Conservation (phyloP, 2,329 filamentous ascomycete genomes). For the Pseudogymnoascus sp. region DNA sequence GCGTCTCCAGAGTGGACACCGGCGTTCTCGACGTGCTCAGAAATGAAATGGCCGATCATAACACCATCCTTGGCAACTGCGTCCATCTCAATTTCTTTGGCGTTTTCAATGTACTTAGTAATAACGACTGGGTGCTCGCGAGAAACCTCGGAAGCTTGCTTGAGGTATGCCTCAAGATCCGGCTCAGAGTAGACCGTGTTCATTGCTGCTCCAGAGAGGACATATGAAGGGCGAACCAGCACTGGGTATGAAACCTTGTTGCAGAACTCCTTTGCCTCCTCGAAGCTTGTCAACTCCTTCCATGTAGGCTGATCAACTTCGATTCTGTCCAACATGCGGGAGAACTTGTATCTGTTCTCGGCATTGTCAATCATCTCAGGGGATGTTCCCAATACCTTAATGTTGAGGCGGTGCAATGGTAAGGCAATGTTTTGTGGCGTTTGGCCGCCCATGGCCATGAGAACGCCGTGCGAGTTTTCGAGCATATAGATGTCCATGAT, state of each 20-base stretch:
- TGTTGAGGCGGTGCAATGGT: slow-evolving; percentile 77
- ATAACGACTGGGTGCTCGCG: slow-evolving; percentile 96
- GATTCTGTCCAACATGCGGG: slow-evolving; percentile 92
- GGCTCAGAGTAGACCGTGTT: slow-evolving; percentile 97
- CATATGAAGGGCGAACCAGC: slow-evolving; percentile 90
- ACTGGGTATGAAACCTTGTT: slow-evolving; percentile 86
- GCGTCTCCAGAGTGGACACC: slow-evolving; percentile 98
- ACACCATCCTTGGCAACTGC: slow-evolving; percentile 86
- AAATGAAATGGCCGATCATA: slow-evolving; percentile 93
- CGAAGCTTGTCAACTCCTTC: slow-evolving; percentile 95
- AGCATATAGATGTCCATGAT: slow-evolving; percentile 71
- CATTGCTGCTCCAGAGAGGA: slow-evolving; percentile 95
- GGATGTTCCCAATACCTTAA: slow-evolving; percentile 90
- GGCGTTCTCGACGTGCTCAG: slow-evolving; percentile 97
- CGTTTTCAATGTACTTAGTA: slow-evolving; percentile 98
- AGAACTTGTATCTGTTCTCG: slow-evolving; percentile 98
- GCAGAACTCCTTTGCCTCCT: slow-evolving; percentile 84
- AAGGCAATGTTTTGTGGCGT: slow-evolving; percentile 97
- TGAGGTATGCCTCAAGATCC: slow-evolving; percentile 80
- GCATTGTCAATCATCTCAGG: slow-evolving; percentile 98
- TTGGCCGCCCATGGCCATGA: slow-evolving; percentile 95
- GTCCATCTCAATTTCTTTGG: slow-evolving; percentile 99
- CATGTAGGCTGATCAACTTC: slow-evolving; percentile 93
- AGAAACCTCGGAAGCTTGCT: slow-evolving; percentile 88
- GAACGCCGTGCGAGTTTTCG: slow-evolving; percentile 22